Evolutionary conservation across 2,329 filamentous ascomycete genomes (phyloP).

Genomic region (Fonsecaea pedrosoi): DNA sequence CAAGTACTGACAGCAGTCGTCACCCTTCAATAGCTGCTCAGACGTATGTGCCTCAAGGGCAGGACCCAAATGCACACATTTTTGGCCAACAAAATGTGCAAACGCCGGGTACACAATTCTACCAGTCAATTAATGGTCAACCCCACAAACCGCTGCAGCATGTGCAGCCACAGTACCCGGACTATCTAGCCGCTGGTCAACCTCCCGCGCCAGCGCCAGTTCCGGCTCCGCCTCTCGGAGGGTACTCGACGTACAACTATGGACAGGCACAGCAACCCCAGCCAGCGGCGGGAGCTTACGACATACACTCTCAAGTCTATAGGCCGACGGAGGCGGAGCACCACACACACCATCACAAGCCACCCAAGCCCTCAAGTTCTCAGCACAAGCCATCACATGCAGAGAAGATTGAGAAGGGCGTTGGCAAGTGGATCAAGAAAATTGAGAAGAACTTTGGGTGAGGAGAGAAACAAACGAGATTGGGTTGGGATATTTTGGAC

Average conservation of each 20-base stretch:
- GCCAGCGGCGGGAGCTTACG: constrained; percentile 44
- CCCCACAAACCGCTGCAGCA: constrained; percentile 43
- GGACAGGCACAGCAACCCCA: constrained; percentile 43
- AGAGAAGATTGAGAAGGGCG: constrained; percentile 50
- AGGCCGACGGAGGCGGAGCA: constrained; percentile 54
- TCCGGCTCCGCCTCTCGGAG: constrained; percentile 41
- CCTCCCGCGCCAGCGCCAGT: constrained; percentile 25
- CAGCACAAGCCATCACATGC: constrained; percentile 45
- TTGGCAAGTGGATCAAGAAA: constrained; percentile 55
- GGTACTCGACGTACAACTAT: constrained; percentile 53
- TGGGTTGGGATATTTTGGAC: background rate
- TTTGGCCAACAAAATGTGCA: constrained; percentile 32
- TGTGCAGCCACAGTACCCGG: constrained; percentile 44
- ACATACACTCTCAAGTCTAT: constrained; percentile 56
- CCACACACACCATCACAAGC: constrained; percentile 44
- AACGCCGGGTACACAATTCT: constrained; percentile 43
- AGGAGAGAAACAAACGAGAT: background rate
- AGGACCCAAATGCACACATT: constrained; percentile 34
- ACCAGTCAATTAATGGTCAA: constrained; percentile 37
- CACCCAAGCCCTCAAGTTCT: constrained; percentile 29
- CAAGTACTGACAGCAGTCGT: constrained; percentile 25
- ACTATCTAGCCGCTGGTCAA: constrained; percentile 42
- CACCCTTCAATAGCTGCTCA: constrained; percentile 35
- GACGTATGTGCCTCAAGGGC: constrained; percentile 26
- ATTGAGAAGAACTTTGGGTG: constrained; percentile 50